A percentile compares a stretch with the other conserved stretches of the same genome.
Evolutionary conservation across 2,329 filamentous ascomycete genomes (phyloP).

Genomic region (Fusarium austroafricanum): DNA sequence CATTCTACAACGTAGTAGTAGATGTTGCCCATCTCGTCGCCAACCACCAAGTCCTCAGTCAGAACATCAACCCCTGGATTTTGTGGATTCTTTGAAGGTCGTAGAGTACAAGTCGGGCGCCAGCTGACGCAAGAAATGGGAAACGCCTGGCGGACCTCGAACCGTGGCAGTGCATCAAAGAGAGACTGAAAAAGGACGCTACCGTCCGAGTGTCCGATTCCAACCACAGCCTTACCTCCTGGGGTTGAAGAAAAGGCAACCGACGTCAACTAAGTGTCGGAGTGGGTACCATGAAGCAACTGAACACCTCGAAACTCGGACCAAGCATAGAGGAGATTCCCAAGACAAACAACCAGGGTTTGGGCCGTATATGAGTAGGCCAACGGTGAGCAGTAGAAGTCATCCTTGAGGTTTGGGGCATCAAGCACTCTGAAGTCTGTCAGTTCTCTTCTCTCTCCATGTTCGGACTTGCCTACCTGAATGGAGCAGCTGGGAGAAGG

Average conservation of each 20-base stretch:
- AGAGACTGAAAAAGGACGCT: conserved; percentile 82
- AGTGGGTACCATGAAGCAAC: conserved; percentile 54
- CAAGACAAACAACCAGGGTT: conserved; percentile 85
- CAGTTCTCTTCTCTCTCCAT: conserved; percentile 41
- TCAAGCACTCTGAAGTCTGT: conserved; percentile 76
- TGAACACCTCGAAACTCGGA: conserved; percentile 77
- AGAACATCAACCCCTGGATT: conserved; percentile 63
- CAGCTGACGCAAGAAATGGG: conserved; percentile 85
- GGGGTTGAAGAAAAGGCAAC: conserved; percentile 87
- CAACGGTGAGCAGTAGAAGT: conserved; percentile 93
- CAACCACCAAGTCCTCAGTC: conserved; percentile 87
- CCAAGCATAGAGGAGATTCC: conserved; percentile 86
- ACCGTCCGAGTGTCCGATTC: conserved; percentile 83
- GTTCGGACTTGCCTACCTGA: conserved; percentile 69
- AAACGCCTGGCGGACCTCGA: conserved; percentile 77
- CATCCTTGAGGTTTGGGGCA: conserved; percentile 88
- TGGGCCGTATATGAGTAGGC: conserved; percentile 82
- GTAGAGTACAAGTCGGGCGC: conserved; percentile 70
- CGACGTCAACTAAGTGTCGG: conserved; percentile 75
- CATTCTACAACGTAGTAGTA: conserved; percentile 94
- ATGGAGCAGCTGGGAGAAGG: conserved; percentile 76
- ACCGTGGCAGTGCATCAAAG: conserved; percentile 75
- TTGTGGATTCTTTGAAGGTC: conserved; percentile 63
- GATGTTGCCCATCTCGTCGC: conserved; percentile 83
- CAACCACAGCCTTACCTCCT: conserved; percentile 83